Base-by-base conservation (phyloP, 306 rosid species). In the Cicer chorassanicum region DNA sequence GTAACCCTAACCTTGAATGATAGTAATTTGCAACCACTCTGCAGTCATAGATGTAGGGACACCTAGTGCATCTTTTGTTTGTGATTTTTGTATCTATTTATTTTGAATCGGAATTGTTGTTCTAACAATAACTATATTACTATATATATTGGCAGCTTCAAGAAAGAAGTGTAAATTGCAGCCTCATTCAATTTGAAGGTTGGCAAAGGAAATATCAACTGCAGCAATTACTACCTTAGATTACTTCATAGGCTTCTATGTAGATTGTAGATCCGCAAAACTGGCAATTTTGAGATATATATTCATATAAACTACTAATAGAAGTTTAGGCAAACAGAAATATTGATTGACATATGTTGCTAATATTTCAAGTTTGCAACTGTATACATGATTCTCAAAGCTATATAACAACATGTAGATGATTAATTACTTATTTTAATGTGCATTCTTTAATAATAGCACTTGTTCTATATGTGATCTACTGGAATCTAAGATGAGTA, bases 111-210 rank as follows among this genome's bases (percentile, higher is more conserved):
- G 36, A 29, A 29, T 29, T 29, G 36, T 29, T 29, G 36, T 29
- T 29, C 36, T 29, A 29, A 29, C 36, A 29, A 29, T 29, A 29
- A 29, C 36, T 29, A 4, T 43, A 60, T 54, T 38, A 41, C 15
- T 16, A 68, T 70, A 7, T 59, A n/a, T 71, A 10, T 53, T 64
- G 66, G 57, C 76, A 92, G 96, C 64, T 84, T 78, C 77, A 84
- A 78, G 96, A 92, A 63, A 84, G 83, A 72, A 86, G 90, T 73
- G 55, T 87, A 34, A 86, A 78, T 76, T 80, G 90, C 71, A 68
- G 72, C 65, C 81, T 88, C 34, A 76, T 86, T 73, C 98, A 90
- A 64, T 61, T 86, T 54, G 74, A 82, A 45, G 19, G 15, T 9
- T 75, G 83, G 78, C 82, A 82, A 64, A 75, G 65, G 36, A 79